These are phyloP conservation scores for Brassica rapa DNA, from an alignment of 345 rosid genomes.

Conservation along the genomic window DNA sequence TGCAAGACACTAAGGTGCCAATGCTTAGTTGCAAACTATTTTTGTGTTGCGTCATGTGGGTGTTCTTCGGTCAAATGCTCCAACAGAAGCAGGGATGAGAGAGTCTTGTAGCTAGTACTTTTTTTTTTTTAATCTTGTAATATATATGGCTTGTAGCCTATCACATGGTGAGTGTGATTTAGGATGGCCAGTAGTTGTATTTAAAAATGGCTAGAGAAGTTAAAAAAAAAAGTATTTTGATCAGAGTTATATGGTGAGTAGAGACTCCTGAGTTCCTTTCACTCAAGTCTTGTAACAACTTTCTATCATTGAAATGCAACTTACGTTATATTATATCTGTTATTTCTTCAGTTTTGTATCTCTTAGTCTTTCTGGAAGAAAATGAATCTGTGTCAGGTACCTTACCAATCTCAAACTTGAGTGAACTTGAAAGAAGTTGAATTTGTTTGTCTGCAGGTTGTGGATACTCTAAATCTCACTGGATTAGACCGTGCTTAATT, in stretches of 20 bases:
- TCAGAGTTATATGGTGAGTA: not conserved
- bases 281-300: not conserved
- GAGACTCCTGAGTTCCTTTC: not conserved
- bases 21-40: conserved; percentile 59
- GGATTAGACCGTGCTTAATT: no score
- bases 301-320: not conserved
- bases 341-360: not conserved
- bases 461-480: no score
- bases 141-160: not conserved
- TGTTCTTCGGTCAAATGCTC: conserved; percentile 65
- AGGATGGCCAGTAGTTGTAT: not conserved
- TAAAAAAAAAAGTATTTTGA: not conserved
- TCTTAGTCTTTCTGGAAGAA: not conserved
- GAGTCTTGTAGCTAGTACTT: not conserved
- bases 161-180: not conserved
- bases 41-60: conserved; percentile 69
- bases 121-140: not conserved
- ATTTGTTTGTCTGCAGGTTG: no score
- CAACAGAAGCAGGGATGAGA: conserved; percentile 47
- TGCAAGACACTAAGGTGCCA: conserved; percentile 88
- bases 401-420: no score
- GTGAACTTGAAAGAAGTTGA: no score
- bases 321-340: not conserved
- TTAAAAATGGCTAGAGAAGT: not conserved
- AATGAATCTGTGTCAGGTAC: no score